Evolutionary conservation across 176 grass and related monocot species (phyloP).

Genomic region (Lolium multiflorum): DNA sequence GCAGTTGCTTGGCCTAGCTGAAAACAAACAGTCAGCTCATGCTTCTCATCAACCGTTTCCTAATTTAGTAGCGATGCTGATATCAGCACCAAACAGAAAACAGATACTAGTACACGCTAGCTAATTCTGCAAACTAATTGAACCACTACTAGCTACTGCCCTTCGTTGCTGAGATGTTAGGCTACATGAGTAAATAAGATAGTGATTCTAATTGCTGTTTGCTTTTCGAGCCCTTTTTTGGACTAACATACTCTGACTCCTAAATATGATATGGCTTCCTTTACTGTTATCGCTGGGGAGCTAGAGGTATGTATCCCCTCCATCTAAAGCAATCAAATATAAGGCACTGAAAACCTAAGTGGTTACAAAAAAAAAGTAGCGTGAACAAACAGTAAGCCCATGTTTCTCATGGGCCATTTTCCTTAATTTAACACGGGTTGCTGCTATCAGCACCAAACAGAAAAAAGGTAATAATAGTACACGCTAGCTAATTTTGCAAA

Average conservation of each 20-base stretch:
- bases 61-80: too few species aligned
- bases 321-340: not conserved
- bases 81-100: too few species aligned
- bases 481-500: not conserved
- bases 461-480: too few species aligned
- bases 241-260: not conserved
- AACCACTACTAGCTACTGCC: too few species aligned
- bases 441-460: constrained; percentile 11
- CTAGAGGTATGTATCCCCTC: not conserved
- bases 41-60: too few species aligned
- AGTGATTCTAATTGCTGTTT: not conserved
- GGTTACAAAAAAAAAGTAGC: not conserved
- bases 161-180: too few species aligned
- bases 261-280: not conserved
- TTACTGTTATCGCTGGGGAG: not conserved
- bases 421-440: not conserved
- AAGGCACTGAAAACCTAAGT: not conserved
- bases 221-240: not conserved
- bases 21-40: not conserved
- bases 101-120: too few species aligned
- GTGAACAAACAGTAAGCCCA: not conserved
- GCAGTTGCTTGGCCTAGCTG: not conserved
- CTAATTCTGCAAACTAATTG: too few species aligned
- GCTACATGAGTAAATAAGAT: too few species aligned
- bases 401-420: not conserved